phyloP scores from a whole-genome alignment of 108 stramenopile genomes.

The Pseudonitzschia multiseries region DNA sequence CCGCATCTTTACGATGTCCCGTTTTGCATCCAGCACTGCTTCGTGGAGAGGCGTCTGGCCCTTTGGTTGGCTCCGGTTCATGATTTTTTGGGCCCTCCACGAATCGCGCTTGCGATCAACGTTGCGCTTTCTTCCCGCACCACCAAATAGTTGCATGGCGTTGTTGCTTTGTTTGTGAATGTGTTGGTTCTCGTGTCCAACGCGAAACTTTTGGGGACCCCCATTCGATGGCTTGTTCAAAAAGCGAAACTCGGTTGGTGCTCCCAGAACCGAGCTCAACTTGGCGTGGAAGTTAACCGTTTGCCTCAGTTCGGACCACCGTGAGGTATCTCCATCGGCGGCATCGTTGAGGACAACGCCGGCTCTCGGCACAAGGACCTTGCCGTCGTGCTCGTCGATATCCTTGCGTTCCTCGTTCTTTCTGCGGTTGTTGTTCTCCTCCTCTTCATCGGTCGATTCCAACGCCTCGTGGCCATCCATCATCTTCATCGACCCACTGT shows the following conservation, averaged over 20 bases:
- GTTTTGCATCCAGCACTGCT: not conserved
- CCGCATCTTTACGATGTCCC: conserved; percentile 8
- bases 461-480: conserved; percentile 50
- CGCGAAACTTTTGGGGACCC: conserved; percentile 46
- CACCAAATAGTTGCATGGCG: not conserved
- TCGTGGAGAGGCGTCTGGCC: conserved; percentile 13
- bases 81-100: conserved; percentile 9
- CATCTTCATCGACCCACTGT: conserved; percentile 62
- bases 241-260: conserved; percentile 59
- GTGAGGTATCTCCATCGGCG: conserved; percentile 23
- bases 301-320: conserved; percentile 63
- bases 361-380: not conserved
- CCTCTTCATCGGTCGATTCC: conserved; percentile 5
- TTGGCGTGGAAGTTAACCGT: conserved; percentile 52
- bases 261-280: conserved; percentile 37
- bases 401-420: not conserved
- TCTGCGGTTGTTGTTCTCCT: not conserved
- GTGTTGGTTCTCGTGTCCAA: conserved; percentile 25
- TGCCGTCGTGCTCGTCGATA: not conserved
- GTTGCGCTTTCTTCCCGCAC: not conserved
- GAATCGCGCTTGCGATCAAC: conserved; percentile 4
- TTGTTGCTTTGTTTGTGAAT: not conserved
- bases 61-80: conserved; percentile 11
- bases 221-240: conserved; percentile 47
- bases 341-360: not conserved